A percentile compares a stretch with the other conserved stretches of the same genome.
phyloP scores from a whole-genome alignment of 140 eudicot species.

The Anethum foeniculum region DNA sequence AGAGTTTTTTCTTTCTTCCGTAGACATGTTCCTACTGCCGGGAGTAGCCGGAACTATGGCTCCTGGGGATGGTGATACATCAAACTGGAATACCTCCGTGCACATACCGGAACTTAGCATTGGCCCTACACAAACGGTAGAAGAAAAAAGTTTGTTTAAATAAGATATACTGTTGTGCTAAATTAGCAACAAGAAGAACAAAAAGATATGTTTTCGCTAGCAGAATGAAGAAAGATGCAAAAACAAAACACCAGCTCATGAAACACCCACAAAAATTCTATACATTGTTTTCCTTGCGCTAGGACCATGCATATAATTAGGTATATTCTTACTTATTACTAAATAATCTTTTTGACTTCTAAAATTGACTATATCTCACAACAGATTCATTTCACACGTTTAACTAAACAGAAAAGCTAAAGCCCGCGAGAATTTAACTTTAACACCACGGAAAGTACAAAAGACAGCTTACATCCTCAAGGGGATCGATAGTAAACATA shows the following conservation, averaged over 20 bases:
- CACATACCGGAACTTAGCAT: slow-evolving; percentile 96
- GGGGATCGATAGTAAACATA: not conserved
- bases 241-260: not conserved
- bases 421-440: not conserved
- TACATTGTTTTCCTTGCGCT: not conserved
- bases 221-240: not conserved
- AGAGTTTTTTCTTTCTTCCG: slow-evolving; percentile 36
- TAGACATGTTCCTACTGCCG: slow-evolving; percentile 34
- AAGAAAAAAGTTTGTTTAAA: not conserved
- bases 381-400: not conserved
- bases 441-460: not conserved
- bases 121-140: not conserved
- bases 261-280: not conserved
- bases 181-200: not conserved
- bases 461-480: not conserved
- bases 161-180: not conserved
- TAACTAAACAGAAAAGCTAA: not conserved
- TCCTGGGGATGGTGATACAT: slow-evolving; percentile 61
- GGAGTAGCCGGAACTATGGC: slow-evolving; percentile 64
- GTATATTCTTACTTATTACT: not conserved
- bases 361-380: not conserved
- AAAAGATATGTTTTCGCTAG: not conserved
- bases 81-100: slow-evolving; percentile 95
- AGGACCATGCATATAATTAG: not conserved
- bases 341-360: not conserved